These are phyloP conservation scores for Waltergamsia citrina DNA, from an alignment of 2,329 filamentous ascomycete species.

Conservation along the genomic window DNA sequence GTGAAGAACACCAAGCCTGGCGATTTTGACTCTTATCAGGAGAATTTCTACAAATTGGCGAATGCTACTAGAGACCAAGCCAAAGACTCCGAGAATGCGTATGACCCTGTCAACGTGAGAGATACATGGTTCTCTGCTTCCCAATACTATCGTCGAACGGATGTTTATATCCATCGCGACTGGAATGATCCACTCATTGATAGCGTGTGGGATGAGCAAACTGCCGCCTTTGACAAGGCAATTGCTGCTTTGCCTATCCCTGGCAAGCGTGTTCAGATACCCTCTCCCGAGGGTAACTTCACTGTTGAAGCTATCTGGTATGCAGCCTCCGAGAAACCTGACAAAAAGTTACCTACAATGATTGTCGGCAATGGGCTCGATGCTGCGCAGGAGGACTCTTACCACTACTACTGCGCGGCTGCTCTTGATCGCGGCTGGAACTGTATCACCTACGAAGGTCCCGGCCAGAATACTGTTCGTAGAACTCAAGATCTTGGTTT, in stretches of 20 bases:
- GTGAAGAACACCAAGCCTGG: conserved; percentile 8
- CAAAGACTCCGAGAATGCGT: conserved; percentile 1
- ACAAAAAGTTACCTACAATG: conserved; percentile 17
- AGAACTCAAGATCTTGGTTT: conserved; percentile 30
- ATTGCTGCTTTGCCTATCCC: conserved; percentile 21
- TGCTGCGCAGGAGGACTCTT: conserved; percentile 26
- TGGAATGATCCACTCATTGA: conserved; percentile 27
- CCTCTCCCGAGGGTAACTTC: conserved; percentile 12
- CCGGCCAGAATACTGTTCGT: conserved; percentile 30
- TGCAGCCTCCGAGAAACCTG: conserved; percentile 3
- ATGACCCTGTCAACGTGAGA: conserved; percentile 5
- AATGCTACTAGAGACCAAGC: conserved; percentile 5
- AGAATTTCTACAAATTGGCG: conserved; percentile 7
- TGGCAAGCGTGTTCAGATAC: conserved; percentile 22
- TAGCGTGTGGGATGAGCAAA: conserved; percentile 23
- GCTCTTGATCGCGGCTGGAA: conserved; percentile 29
- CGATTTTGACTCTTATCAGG: conserved; percentile 5
- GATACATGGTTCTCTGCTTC: conserved; percentile 16
- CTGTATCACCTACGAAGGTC: conserved; percentile 34
- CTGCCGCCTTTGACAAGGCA: conserved; percentile 25
- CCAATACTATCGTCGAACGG: conserved; percentile 29
- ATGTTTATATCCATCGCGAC: conserved; percentile 31
- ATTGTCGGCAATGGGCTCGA: conserved; percentile 27
- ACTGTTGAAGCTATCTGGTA: conserved; percentile 18
- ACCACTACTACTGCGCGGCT: conserved; percentile 17